A percentile compares a stretch with the other conserved stretches of the same genome.
Conservation (phyloP, 306 rosid genomes). For the Parietaria judaica region DNA sequence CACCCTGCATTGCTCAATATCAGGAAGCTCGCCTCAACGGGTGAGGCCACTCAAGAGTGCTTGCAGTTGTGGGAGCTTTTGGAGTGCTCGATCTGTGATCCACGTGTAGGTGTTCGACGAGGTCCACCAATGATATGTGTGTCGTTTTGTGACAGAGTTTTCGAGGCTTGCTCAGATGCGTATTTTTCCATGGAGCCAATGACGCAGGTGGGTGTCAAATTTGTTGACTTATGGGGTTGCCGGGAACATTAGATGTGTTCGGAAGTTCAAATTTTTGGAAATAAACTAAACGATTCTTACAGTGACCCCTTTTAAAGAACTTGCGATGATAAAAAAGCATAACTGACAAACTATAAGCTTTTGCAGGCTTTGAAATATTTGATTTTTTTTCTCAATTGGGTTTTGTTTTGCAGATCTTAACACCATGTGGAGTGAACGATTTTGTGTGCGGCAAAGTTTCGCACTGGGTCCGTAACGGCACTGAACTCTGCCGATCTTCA, state of each 20-base stretch:
- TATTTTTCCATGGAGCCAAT: slow-evolving; percentile 81
- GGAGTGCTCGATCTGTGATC: slow-evolving; percentile 92
- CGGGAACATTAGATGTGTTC: no score
- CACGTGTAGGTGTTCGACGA: slow-evolving; percentile 55
- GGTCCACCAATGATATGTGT: slow-evolving; percentile 82
- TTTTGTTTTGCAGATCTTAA: slow-evolving; percentile 57
- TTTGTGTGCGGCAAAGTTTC: slow-evolving; percentile 95
- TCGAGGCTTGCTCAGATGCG: slow-evolving; percentile 68
- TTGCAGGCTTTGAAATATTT: slow-evolving; percentile 3
- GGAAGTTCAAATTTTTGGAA: no score
- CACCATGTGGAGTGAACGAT: slow-evolving; percentile 95
- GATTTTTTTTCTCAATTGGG: slow-evolving; percentile 18
- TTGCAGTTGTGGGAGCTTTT: slow-evolving; percentile 84
- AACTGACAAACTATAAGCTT: slow-evolving; percentile 7
- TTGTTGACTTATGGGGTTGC: no score
- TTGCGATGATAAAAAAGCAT: no score
- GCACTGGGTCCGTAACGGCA: slow-evolving; percentile 86
- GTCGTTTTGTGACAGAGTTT: slow-evolving; percentile 71
- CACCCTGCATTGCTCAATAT: slow-evolving; percentile 66
- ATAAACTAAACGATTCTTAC: no score
- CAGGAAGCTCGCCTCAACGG: slow-evolving; percentile 72
- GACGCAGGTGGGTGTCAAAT: slow-evolving; percentile 50
- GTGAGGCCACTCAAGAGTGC: slow-evolving; percentile 80
- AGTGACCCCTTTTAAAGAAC: no score
- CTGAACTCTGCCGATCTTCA: slow-evolving; percentile 81